phyloP scores from a whole-genome alignment of 805 yeast species.

The Candida pini region DNA sequence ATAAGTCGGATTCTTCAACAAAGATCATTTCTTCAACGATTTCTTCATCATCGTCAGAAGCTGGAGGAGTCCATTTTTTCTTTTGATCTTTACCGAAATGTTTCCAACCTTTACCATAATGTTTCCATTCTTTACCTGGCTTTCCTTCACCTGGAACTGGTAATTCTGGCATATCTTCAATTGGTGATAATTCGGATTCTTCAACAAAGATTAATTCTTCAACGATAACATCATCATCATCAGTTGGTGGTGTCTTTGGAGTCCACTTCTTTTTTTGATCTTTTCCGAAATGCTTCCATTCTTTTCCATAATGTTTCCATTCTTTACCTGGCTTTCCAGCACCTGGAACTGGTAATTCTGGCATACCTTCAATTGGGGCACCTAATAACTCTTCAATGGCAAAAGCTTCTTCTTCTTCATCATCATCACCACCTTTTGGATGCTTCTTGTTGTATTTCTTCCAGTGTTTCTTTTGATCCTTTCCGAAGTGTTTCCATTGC shows the following conservation, averaged over 20 bases:
- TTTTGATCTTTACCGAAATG: conserved; percentile 16
- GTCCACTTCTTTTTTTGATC: conserved; percentile 23
- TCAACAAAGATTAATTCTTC: background rate
- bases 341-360: conserved; percentile 5
- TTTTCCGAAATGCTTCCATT: conserved; percentile 22
- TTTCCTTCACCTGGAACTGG: conserved; percentile 9
- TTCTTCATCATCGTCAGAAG: conserved; percentile 8
- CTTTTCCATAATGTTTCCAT: conserved; percentile 26
- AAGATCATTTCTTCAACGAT: conserved; percentile 2
- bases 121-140: conserved; percentile 9
- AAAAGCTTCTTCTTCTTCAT: background rate
- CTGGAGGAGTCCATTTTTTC: conserved; percentile 17
- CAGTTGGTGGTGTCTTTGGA: conserved; percentile 7
- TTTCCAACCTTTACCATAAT: conserved; percentile 8
- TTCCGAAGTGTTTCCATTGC: conserved; percentile 21
- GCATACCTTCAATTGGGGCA: no score
- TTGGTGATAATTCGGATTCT: conserved; percentile 1
- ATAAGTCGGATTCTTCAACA: background rate
- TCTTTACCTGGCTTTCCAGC: conserved; percentile 10
- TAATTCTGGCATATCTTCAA: conserved; percentile 4
- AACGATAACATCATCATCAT: background rate
- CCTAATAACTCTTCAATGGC: no score
- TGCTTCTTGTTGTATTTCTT: conserved; percentile 16
- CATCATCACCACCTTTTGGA: background rate
- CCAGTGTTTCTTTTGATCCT: conserved; percentile 22